A percentile compares a stretch with the other conserved stretches of the same genome.
phyloP scores from a whole-genome alignment of 257 asterid species.

The Anisodus tanguticus region DNA sequence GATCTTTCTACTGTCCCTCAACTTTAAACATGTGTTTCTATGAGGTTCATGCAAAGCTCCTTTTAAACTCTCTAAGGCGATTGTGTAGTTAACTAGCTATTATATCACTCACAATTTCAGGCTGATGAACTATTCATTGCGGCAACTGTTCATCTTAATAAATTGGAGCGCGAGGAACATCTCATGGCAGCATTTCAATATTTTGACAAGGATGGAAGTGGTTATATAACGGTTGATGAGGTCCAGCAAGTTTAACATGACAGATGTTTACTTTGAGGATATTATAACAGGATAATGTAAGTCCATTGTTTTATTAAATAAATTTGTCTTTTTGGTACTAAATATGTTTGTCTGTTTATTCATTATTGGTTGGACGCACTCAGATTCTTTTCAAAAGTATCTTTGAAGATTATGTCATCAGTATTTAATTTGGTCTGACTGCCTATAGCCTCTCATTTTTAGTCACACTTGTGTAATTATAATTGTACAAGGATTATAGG shows the following conservation, averaged over 20 bases:
- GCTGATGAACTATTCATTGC: slow-evolving; percentile 92
- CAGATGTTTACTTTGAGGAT: slow-evolving; percentile 72
- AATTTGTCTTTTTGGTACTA: background rate
- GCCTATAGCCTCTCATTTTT: background rate
- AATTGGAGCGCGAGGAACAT: slow-evolving; percentile 88
- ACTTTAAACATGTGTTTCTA: background rate
- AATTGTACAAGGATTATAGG: background rate
- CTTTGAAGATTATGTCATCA: background rate
- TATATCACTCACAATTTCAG: slow-evolving; percentile 41
- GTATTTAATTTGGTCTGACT: slow-evolving; percentile 5
- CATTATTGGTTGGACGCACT: no score
- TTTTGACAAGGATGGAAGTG: slow-evolving; percentile 89
- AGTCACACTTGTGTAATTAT: background rate
- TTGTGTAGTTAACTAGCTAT: background rate
- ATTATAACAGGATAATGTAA: slow-evolving; percentile 84
- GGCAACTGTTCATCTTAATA: slow-evolving; percentile 79
- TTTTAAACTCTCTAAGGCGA: background rate
- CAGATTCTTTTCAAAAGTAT: background rate
- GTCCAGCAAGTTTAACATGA: slow-evolving; percentile 85
- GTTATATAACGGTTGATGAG: slow-evolving; percentile 85
- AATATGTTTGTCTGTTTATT: background rate
- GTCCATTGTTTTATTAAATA: slow-evolving; percentile 28
- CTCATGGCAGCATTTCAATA: slow-evolving; percentile 77
- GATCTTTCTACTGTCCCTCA: background rate
- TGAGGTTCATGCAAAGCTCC: slow-evolving; percentile 3